A percentile compares a stretch with the other conserved stretches of the same genome.
phyloP scores from a whole-genome alignment of 2,329 filamentous ascomycete species.

The Aspergillus candidus region DNA sequence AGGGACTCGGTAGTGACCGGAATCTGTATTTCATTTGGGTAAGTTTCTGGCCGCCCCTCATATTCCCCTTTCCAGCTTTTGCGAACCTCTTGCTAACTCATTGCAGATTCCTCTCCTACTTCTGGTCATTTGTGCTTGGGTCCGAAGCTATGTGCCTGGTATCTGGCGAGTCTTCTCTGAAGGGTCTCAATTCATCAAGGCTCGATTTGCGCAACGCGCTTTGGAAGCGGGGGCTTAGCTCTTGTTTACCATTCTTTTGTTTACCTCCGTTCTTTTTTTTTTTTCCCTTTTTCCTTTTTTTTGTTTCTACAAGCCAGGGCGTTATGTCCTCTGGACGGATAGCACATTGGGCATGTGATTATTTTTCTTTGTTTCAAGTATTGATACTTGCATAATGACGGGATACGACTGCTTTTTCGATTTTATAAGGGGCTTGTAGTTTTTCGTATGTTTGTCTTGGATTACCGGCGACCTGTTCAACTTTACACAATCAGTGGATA shows the following conservation, averaged over 20 bases:
- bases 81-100: conserved; percentile 16
- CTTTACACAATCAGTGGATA: neutral
- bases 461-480: conserved; percentile 1
- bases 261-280: conserved; percentile 11
- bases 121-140: conserved; percentile 41
- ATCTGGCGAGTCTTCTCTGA: conserved; percentile 36
- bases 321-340: conserved; percentile 15
- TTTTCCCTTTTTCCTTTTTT: conserved; percentile 10
- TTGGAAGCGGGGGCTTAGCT: conserved; percentile 27
- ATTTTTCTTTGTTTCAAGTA: conserved; percentile 13
- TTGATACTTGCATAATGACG: conserved; percentile 26
- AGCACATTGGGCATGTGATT: conserved; percentile 11
- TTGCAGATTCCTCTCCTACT: conserved; percentile 42
- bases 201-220: conserved; percentile 29
- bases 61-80: neutral
- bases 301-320: conserved; percentile 21
- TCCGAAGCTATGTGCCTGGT: conserved; percentile 39
- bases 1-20: conserved; percentile 44
- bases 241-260: conserved; percentile 5
- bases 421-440: conserved; percentile 2
- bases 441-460: conserved; percentile 1
- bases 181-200: conserved; percentile 34
- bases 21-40: conserved; percentile 53
- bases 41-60: conserved; percentile 19
- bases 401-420: conserved; percentile 24